Base-by-base conservation (phyloP, 2,329 filamentous ascomycete genomes). In the Aspergillus jensenii region DNA sequence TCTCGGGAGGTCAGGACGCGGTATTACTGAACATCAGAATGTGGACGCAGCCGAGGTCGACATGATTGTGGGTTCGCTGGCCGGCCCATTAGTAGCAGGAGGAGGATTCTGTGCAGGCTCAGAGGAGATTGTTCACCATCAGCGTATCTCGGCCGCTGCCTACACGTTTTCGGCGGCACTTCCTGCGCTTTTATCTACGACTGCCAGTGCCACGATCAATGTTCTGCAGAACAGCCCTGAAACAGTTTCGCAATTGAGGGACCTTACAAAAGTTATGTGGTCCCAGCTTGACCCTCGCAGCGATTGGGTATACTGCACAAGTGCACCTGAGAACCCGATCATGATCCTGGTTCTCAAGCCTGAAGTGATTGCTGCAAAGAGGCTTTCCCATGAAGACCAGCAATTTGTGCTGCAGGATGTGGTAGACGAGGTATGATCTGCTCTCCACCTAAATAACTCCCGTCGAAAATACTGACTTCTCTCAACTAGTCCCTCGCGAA, bases 101-200 rank as follows among this genome's bases (percentile, higher is more conserved):
- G 95, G 96, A 66, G 95, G 95, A 15, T 99, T 99, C 81, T 99
- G 95, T 73, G 93, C 93, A 15, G 93, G 93, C 17, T 88, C 89
- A 40, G 88, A 88, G 63, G 95, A 97, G 71, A 93, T 98, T 17
- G 90, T 98, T 17, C 91, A 96, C 74, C 95, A 99, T 71, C 95
- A 99, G 78, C 92, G 95, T 65, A 93, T 99, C 69, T 91, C 90
- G 8, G 91, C 93, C 4, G 87, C 90, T 1, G 89, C 93, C 0
- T 99, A 98, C 75, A 98, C 95, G 3, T 99, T 91, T 79, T 98
- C 93, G 27, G 95, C 95, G 3, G 95, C 95, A 6, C 82, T 99
- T 35, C 95, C 95, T 4, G 95, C 95, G 19, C 89, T 99, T 80
- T 81, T 96, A 53, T 92, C 95, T 17, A 96, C 96, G n/a, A 97